Base-by-base conservation (phyloP, 2,329 filamentous ascomycete genomes). In the Aspergillus oerlinghausenensis region DNA sequence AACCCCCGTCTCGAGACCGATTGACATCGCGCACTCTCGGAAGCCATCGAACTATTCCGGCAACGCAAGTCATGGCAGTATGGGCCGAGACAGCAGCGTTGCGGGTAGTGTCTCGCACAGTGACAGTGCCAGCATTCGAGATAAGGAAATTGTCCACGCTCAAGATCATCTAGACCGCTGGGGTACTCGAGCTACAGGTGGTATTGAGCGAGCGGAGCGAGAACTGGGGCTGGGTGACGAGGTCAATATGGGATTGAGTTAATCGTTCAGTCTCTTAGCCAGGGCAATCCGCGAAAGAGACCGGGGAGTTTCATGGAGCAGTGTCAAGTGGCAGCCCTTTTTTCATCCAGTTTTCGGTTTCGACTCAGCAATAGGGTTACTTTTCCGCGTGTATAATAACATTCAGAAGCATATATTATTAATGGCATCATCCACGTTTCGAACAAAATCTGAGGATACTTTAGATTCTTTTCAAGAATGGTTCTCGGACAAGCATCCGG, bases 221-320 rank as follows among this genome's bases (percentile, higher is more conserved):
- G 86, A 77, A 63, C 92, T 91, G 86, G 89, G 90, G 0, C 82
- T 95, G 51, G 89, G 89, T 1, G 92, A 96, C 70, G 91, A 96
- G 68, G 85, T 88, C 25, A 82, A 88, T 66, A 94, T 96, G 88
- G 88, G 86, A 32, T 76, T 96, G 63, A 90, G 93, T 72, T 93
- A 70, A 78, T 49, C 21, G n/a, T 35, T 38, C 14, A 38, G 5
- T 17, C 32, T 38, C 14, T 7, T 17, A 38, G 32, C 11, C 5
- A 38, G 14, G 14, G 32, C 5, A 38, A 14, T 14, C 14, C 32
- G 32, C 5, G 42, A n/a, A 49, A 14, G 23, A 52, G 17, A 26
- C 43, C 42, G 49, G n/a, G 29, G 25, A 21, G 26, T 38, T 17
- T 38, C 32, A 38, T 17, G 32, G 32, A 38, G 32, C 48, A 51